phyloP scores from a whole-genome alignment of 2,329 filamentous ascomycete species.

The Diaporthe vaccinii region DNA sequence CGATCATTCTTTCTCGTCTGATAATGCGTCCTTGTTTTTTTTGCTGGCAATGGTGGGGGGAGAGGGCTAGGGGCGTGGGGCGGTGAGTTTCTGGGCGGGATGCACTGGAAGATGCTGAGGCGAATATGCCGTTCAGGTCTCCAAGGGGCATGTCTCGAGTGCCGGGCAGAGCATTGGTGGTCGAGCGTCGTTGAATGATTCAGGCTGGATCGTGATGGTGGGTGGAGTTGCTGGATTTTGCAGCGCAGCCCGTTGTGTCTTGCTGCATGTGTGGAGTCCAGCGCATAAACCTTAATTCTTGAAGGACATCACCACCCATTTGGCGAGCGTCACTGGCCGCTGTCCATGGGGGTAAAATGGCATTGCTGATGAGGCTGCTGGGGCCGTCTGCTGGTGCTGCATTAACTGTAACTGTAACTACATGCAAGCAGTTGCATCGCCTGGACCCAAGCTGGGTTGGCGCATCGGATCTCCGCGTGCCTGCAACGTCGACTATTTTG shows the following conservation, averaged over 20 bases:
- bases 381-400: neutral
- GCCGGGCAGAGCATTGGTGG: neutral
- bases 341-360: too few relatives aligned
- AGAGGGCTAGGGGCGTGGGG: neutral
- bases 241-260: neutral
- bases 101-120: neutral
- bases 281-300: conserved; percentile 26
- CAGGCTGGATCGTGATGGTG: conserved; percentile 4
- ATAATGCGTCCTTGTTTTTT: neutral
- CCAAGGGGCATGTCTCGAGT: neutral
- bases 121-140: neutral
- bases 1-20: conserved; percentile 15
- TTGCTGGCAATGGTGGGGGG: neutral
- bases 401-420: neutral
- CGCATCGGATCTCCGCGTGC: neutral
- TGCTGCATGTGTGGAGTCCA: conserved; percentile 27
- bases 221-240: conserved; percentile 8
- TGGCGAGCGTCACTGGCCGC: neutral
- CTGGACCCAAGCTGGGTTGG: neutral
- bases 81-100: neutral
- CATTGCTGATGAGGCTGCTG: neutral
- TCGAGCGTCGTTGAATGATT: conserved; percentile 24
- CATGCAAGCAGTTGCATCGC: neutral
- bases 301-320: neutral
- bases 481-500: neutral